phyloP scores from a whole-genome alignment of 345 rosid genomes.

The Eucalyptus cloeziana region DNA sequence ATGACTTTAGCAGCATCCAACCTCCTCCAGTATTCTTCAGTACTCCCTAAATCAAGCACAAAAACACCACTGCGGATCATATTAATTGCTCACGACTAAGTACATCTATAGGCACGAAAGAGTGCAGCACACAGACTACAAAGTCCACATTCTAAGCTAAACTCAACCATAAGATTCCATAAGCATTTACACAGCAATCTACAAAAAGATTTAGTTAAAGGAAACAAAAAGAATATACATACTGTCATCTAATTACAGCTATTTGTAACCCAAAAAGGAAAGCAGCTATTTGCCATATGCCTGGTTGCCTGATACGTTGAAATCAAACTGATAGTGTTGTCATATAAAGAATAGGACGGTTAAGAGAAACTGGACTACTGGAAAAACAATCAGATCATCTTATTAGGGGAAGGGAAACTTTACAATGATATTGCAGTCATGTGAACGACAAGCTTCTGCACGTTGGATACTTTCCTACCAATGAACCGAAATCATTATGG shows the following conservation, averaged over 20 bases:
- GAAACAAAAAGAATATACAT: not conserved
- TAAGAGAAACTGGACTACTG: not conserved
- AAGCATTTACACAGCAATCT: not conserved
- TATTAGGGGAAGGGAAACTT: not conserved
- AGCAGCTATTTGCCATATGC: not conserved
- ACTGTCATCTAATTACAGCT: not conserved
- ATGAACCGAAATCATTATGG: not conserved
- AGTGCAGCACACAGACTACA: not conserved
- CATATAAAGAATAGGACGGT: not conserved
- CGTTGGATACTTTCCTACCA: not conserved
- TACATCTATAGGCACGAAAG: not conserved
- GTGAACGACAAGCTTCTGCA: not conserved
- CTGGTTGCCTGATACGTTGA: not conserved
- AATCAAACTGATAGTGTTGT: not conserved
- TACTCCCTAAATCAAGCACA: constrained; percentile 47
- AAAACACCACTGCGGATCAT: not conserved
- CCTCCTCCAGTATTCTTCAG: constrained; percentile 87
- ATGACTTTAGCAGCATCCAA: constrained; percentile 77
- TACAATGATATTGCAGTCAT: not conserved
- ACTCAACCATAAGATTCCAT: not conserved
- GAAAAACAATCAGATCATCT: not conserved
- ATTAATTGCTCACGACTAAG: not conserved
- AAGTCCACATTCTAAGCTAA: not conserved
- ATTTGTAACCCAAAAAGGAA: not conserved
- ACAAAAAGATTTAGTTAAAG: not conserved